Base-by-base conservation (phyloP, 2,329 filamentous ascomycete genomes). In the Chaetomium globosum region DNA sequence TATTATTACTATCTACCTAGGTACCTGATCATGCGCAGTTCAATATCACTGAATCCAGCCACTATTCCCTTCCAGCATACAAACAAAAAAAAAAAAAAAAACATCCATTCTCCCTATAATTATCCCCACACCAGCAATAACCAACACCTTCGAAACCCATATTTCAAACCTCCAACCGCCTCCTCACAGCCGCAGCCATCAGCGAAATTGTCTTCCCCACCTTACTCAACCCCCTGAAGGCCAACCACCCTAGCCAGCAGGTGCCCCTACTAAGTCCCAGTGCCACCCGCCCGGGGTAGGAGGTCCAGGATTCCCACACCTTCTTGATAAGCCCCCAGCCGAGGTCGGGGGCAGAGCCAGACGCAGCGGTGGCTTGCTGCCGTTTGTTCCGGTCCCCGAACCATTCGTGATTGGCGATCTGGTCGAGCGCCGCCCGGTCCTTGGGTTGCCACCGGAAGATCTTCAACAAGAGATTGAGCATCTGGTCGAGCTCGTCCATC, bases 391-490 rank as follows among this genome's bases (percentile, higher is more conserved):
- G 57, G 9, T n/a, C 54, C 6, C 51, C 51, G 21, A 68, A 68
- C 64, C 64, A 68, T 6, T 59, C 46, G n/a, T 67, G 65, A 10
- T 4, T 8, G n/a, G 55, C 26, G 46, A 68, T 61, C 4, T 63
- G 26, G 23, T 59, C 28, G 1, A 65, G 12, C 1, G 67, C 31
- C 16, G 60, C 52, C 43, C 67, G 59, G 16, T 68, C 30, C 5
- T 52, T 36, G 8, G 62, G 59, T 5, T 21, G 46, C 61, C 65
- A 68, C 59, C 23, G 16, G 48, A 67, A 63, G 6, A 68, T 61
- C 19, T 30, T 46, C 10, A 21, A 1, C 4, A 63, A n/a, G 5
- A 68, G 58, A 21, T 68, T 65, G 19, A 60, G 36, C 13, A 68
- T 16, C 23, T 63, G 21, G 0, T 55, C 21, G 19, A 28, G 28